Percentiles rank a stretch among this genome's conserved stretches.
These are phyloP conservation scores for Aschersonia sp. DNA, from an alignment of 2,329 filamentous ascomycete genomes.

Conservation along the genomic window DNA sequence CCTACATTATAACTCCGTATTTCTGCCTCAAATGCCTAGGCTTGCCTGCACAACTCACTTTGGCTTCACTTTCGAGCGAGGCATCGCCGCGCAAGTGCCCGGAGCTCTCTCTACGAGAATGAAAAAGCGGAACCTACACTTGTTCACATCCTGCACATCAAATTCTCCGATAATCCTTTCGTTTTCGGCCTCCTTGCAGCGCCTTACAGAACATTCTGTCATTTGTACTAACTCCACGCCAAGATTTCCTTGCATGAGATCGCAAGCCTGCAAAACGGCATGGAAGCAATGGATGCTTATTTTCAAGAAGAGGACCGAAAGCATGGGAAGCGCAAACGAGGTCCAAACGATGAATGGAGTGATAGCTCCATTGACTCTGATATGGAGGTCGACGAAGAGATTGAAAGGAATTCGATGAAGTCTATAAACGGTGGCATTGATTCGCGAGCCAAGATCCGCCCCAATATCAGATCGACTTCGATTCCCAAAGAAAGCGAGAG, in stretches of 20 bases:
- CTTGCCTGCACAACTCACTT: background rate
- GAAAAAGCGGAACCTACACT: no score
- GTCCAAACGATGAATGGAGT: conserved; percentile 13
- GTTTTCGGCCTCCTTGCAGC: no score
- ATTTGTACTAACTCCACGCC: conserved; percentile 6
- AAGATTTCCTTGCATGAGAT: conserved; percentile 18
- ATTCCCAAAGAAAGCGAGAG: background rate
- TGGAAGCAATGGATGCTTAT: conserved; percentile 10
- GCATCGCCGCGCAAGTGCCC: background rate
- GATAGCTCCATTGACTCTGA: no score
- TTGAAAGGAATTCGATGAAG: conserved; percentile 1
- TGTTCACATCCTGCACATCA: no score
- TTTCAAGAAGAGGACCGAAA: conserved; percentile 7
- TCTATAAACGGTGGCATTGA: conserved; percentile 6
- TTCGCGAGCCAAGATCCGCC: background rate
- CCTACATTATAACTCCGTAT: background rate
- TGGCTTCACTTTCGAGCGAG: background rate
- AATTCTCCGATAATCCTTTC: no score
- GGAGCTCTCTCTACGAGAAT: background rate
- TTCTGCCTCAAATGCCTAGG: background rate
- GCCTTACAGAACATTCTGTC: no score
- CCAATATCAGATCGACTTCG: background rate
- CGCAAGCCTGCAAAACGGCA: conserved; percentile 17
- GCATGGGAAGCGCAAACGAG: conserved; percentile 17
- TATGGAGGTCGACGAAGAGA: conserved; percentile 11